A percentile compares a stretch with the other conserved stretches of the same genome.
Conservation (phyloP, 306 rosid genomes). For the Delonix regia region DNA sequence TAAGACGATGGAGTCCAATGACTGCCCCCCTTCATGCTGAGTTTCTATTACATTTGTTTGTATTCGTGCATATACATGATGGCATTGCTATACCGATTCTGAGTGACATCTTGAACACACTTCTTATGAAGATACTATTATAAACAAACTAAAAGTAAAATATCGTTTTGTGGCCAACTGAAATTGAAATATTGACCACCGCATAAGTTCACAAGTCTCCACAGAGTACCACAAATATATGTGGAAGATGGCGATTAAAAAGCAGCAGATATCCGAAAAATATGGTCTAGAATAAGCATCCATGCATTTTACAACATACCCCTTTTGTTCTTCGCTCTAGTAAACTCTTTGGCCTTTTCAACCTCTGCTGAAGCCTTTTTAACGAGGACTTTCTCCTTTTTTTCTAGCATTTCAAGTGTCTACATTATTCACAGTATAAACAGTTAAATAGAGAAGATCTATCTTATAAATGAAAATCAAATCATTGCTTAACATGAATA, state of each 20-base stretch:
- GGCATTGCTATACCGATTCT: background rate
- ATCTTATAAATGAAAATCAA: slow-evolving; percentile 9
- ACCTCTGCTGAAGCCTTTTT: slow-evolving; percentile 86
- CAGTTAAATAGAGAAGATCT: slow-evolving; percentile 10
- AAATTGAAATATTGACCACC: slow-evolving; percentile 22
- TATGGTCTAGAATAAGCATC: slow-evolving; percentile 22
- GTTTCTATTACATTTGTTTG: background rate
- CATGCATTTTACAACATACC: slow-evolving; percentile 54
- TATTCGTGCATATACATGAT: background rate
- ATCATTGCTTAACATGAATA: background rate
- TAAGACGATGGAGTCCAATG: background rate
- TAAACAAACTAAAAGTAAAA: background rate
- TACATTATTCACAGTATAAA: slow-evolving; percentile 43
- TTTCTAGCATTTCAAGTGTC: slow-evolving; percentile 99
- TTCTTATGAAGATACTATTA: background rate
- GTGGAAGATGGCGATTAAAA: background rate
- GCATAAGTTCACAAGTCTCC: slow-evolving; percentile 1
- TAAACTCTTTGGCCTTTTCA: slow-evolving; percentile 89
- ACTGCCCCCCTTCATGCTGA: background rate
- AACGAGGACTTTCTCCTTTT: slow-evolving; percentile 85
- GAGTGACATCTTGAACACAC: background rate
- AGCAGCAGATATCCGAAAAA: background rate
- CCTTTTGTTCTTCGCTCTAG: slow-evolving; percentile 85
- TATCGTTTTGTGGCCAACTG: background rate
- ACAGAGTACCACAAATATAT: background rate